Conservation (phyloP, 192 early-diverging fungal genomes). For the Entomortierella parvispora region DNA sequence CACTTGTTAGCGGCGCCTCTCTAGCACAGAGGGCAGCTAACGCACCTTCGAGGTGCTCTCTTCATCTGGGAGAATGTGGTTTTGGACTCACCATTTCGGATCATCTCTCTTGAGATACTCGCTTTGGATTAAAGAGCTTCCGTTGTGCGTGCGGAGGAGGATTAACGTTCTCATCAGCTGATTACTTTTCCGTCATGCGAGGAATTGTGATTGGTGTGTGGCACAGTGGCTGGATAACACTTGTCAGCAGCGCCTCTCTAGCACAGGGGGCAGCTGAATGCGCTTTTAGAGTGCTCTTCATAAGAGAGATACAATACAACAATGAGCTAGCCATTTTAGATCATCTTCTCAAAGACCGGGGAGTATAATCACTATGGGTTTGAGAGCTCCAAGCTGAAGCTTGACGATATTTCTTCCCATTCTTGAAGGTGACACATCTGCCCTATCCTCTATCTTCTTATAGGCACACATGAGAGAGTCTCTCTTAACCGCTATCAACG, state of each 20-base stretch:
- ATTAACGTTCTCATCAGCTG: constrained; percentile 20
- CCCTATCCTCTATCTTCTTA: not conserved
- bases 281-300: constrained; percentile 5
- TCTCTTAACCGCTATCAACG: constrained; percentile 5
- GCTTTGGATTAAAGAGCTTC: too few relatives aligned
- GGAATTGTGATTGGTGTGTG: constrained; percentile 28
- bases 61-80: too few relatives aligned
- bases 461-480: constrained; percentile 10
- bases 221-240: constrained; percentile 22
- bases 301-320: too few relatives aligned
- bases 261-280: constrained; percentile 15
- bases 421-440: too few relatives aligned
- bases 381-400: too few relatives aligned
- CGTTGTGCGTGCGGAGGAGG: too few relatives aligned
- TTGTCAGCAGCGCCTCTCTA: constrained; percentile 11
- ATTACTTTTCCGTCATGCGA: constrained; percentile 16
- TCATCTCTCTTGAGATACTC: too few relatives aligned
- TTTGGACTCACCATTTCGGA: too few relatives aligned
- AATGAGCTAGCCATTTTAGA: too few relatives aligned
- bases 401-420: too few relatives aligned
- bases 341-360: not conserved
- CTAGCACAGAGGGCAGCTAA: constrained; percentile 14
- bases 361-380: too few relatives aligned
- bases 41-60: constrained; percentile 1
- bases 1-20: constrained; percentile 11